phyloP scores from a whole-genome alignment of 148 eudicot species.

The Arbutus unedo region DNA sequence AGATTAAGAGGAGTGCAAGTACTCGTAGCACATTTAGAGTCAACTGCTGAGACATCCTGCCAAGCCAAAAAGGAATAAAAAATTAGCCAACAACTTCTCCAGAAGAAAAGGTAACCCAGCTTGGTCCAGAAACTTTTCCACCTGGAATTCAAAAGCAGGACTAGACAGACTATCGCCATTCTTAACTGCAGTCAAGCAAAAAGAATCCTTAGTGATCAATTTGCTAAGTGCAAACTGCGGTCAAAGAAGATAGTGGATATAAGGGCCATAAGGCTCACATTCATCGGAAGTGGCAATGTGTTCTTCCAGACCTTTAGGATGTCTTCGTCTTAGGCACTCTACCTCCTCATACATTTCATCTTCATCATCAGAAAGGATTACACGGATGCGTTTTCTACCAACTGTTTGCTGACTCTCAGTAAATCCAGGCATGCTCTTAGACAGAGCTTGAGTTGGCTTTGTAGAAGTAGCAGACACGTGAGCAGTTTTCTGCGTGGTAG shows the following conservation, averaged over 20 bases:
- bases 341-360: slow-evolving; percentile 44
- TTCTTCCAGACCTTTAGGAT: slow-evolving; percentile 29
- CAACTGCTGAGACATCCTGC: slow-evolving; percentile 50
- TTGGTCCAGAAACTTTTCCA: slow-evolving; percentile 20
- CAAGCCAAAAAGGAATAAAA: slow-evolving; percentile 11
- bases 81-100: slow-evolving; percentile 5
- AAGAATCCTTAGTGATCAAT: slow-evolving; percentile 19
- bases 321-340: slow-evolving; percentile 31
- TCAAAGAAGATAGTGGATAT: neutral
- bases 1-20: slow-evolving; percentile 41
- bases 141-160: slow-evolving; percentile 45
- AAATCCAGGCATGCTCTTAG: slow-evolving; percentile 40
- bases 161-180: slow-evolving; percentile 26
- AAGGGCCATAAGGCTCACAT: slow-evolving; percentile 33
- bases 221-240: neutral
- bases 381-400: slow-evolving; percentile 70
- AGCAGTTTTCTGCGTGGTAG: slow-evolving; percentile 30
- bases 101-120: neutral
- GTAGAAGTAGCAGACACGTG: slow-evolving; percentile 17
- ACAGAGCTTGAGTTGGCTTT: slow-evolving; percentile 31
- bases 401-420: slow-evolving; percentile 44
- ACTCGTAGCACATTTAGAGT: slow-evolving; percentile 36
- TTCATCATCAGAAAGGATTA: slow-evolving; percentile 87
- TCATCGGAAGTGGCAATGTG: slow-evolving; percentile 68
- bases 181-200: slow-evolving; percentile 50